Conservation (phyloP, 2,329 filamentous ascomycete genomes). For the Malbranchea zuffiana region DNA sequence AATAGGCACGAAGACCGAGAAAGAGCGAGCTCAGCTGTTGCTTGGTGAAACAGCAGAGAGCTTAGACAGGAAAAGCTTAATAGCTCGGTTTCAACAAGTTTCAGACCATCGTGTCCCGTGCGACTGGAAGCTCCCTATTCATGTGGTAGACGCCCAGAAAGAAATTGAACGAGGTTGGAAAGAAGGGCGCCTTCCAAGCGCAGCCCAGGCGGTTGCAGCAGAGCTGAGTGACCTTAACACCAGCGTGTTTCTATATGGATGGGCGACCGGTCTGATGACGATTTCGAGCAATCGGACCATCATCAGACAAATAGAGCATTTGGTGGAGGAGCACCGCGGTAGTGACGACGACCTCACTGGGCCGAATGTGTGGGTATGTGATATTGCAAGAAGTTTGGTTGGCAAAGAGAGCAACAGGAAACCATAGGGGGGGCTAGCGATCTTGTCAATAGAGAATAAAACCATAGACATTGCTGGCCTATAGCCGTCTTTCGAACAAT, state of each 20-base stretch:
- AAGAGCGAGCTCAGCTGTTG: slow-evolving; percentile 48
- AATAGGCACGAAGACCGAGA: slow-evolving; percentile 53
- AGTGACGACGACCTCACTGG: slow-evolving; percentile 42
- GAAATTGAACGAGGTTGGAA: slow-evolving; percentile 23
- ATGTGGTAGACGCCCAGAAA: slow-evolving; percentile 41
- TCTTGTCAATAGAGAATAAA: too few relatives aligned
- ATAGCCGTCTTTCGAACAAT: slow-evolving; percentile 2
- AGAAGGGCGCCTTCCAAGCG: slow-evolving; percentile 36
- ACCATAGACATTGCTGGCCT: neutral
- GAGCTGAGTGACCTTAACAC: slow-evolving; percentile 52
- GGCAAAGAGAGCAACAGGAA: slow-evolving; percentile 50
- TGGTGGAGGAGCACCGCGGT: slow-evolving; percentile 44
- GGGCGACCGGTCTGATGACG: slow-evolving; percentile 53
- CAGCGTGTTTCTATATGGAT: slow-evolving; percentile 62
- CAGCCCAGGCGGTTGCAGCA: slow-evolving; percentile 34
- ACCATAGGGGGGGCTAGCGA: too few relatives aligned
- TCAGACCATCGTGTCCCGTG: slow-evolving; percentile 46
- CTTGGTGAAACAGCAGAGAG: slow-evolving; percentile 38
- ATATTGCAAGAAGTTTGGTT: slow-evolving; percentile 54
- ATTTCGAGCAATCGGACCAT: slow-evolving; percentile 61
- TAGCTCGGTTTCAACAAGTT: slow-evolving; percentile 33
- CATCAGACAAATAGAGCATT: slow-evolving; percentile 52
- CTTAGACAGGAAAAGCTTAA: slow-evolving; percentile 23
- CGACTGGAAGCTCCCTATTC: slow-evolving; percentile 52
- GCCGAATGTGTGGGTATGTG: slow-evolving; percentile 54